phyloP scores from a whole-genome alignment of 2,329 filamentous ascomycete genomes.

The Penicillium hesseltinei region DNA sequence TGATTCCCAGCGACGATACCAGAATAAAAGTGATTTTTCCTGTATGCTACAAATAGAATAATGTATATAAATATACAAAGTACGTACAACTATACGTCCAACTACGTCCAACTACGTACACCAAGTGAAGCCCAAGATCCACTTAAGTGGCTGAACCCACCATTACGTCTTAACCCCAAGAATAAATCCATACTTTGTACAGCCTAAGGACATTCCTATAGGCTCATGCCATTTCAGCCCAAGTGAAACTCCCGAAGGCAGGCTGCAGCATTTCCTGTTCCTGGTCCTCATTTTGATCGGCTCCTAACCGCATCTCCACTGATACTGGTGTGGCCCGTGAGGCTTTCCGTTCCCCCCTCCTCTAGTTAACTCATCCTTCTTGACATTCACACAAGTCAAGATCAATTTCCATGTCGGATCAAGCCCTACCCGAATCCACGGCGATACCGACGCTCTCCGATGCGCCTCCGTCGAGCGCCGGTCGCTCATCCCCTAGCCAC shows the following conservation, averaged over 20 bases:
- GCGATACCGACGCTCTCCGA: slow-evolving; percentile 26
- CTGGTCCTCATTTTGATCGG: slow-evolving; percentile 1
- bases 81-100: background rate
- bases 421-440: slow-evolving; percentile 23
- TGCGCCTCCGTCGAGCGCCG: slow-evolving; percentile 33
- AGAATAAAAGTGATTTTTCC: slow-evolving; percentile 10
- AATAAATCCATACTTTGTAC: background rate
- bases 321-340: slow-evolving; percentile 1
- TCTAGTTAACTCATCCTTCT: background rate
- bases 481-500: slow-evolving; percentile 26
- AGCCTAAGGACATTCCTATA: background rate
- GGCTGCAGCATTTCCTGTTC: slow-evolving; percentile 6
- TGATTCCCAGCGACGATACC: slow-evolving; percentile 15
- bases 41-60: background rate
- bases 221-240: background rate
- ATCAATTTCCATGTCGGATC: slow-evolving; percentile 30
- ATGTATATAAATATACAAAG: background rate
- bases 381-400: background rate
- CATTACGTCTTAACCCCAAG: background rate
- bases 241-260: background rate
- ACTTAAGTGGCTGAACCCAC: slow-evolving; percentile 6
- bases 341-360: slow-evolving; percentile 1
- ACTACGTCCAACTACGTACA: background rate
- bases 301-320: slow-evolving; percentile 1
- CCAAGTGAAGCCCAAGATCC: background rate